These are phyloP conservation scores for Venustampulla echinocandica DNA, from an alignment of 495 filamentous ascomycete species.

Conservation along the genomic window DNA sequence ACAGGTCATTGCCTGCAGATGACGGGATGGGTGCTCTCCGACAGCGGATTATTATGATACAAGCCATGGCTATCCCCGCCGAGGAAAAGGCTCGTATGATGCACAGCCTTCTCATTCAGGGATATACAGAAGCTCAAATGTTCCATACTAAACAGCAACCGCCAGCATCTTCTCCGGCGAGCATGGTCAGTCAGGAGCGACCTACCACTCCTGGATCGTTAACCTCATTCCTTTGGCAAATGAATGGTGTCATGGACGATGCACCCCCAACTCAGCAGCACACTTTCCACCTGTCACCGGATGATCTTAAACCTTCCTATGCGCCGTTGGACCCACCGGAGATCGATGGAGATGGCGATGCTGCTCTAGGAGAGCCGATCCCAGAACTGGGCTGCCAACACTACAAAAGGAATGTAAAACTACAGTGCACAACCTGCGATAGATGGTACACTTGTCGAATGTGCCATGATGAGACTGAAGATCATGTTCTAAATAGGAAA, in stretches of 20 bases:
- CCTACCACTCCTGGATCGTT: slow-evolving; percentile 29
- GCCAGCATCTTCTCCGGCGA: slow-evolving; percentile 27
- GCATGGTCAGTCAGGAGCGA: slow-evolving; percentile 29
- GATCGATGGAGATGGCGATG: slow-evolving; percentile 31
- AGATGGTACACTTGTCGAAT: slow-evolving; percentile 93
- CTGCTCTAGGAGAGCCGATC: slow-evolving; percentile 35
- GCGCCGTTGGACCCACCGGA: slow-evolving; percentile 29
- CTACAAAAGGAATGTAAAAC: slow-evolving; percentile 91
- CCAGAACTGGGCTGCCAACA: slow-evolving; percentile 71
- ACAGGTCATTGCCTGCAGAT: slow-evolving; percentile 63
- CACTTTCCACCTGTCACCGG: slow-evolving; percentile 57
- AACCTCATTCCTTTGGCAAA: slow-evolving; percentile 28
- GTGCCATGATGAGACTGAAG: slow-evolving; percentile 83
- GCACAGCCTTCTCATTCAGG: slow-evolving; percentile 74
- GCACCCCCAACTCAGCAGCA: slow-evolving; percentile 35
- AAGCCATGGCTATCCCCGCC: slow-evolving; percentile 52
- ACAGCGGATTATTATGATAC: slow-evolving; percentile 68
- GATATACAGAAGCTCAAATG: slow-evolving; percentile 48
- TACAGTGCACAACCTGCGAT: slow-evolving; percentile 83
- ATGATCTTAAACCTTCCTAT: slow-evolving; percentile 67
- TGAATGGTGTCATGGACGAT: slow-evolving; percentile 25
- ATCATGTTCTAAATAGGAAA: slow-evolving; percentile 70
- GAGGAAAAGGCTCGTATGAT: slow-evolving; percentile 75
- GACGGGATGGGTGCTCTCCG: slow-evolving; percentile 81
- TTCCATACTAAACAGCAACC: slow-evolving; percentile 25